Base-by-base conservation (phyloP, 257 asterid species). In the Rehmannia glutinosa region DNA sequence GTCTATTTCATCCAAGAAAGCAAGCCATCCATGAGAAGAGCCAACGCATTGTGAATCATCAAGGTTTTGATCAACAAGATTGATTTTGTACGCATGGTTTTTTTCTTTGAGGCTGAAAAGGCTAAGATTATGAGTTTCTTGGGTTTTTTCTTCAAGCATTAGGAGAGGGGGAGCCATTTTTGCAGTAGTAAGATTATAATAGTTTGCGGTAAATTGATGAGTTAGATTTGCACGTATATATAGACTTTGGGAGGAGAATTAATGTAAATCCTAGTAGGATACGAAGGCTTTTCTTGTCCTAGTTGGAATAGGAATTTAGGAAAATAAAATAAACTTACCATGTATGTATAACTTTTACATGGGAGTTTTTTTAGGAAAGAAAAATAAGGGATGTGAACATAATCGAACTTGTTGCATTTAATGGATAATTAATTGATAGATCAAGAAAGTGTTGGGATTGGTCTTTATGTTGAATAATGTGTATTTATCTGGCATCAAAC, bases 21-120 rank as follows among this genome's bases (percentile, higher is more conserved):
- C 69, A 0, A 64, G 28, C 66, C 76, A 70, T 3, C 76, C 76
- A 24, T 57, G 52, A 6, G 62, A 70, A 1, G 80, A 75, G 4
- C 80, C 73, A 1, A 70, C 9, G 5, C 67, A 74, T 0, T 13
- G 27, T 0, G 38, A n/a, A n/a, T n/a, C n/a, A n/a, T n/a, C n/a
- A n/a, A n/a, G n/a, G n/a, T n/a, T n/a, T n/a, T n/a, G n/a, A n/a
- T n/a, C n/a, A n/a, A n/a, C n/a, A n/a, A n/a, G n/a, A n/a, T 24
- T 16, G 19, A n/a, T 8, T 28, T 8, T 49, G 50, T 20, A 15
- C 0, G 35, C n/a, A n/a, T n/a, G 16, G 2, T 17, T 60, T 11
- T 39, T 66, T 52, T 25, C 11, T 12, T 66, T 41, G 47, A 64
- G 67, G 25, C 41, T 64, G 20, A 8, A 64, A 30, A 63, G 65